phyloP scores from a whole-genome alignment of 1,284 basidiomycete species.

The Boletellus sp. region DNA sequence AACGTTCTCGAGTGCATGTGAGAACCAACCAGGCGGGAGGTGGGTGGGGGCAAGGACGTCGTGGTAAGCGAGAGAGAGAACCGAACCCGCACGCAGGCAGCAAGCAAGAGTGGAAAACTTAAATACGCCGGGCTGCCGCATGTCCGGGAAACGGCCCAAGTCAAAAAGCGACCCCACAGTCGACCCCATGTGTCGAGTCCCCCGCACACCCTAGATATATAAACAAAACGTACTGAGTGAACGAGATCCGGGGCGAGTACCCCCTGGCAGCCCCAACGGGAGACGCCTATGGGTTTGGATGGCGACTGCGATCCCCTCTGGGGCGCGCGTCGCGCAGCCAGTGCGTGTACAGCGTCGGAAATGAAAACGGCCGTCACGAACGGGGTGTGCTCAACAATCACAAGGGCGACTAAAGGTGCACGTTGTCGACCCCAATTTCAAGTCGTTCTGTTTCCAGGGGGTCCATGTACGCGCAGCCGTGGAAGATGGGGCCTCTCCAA shows the following conservation, averaged over 20 bases:
- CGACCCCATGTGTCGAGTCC: slow-evolving; percentile 15
- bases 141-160: slow-evolving; percentile 15
- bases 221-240: slow-evolving; percentile 1
- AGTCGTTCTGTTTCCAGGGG: neutral
- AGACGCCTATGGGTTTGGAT: slow-evolving; percentile 3
- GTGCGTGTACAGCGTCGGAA: slow-evolving; percentile 15
- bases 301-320: neutral
- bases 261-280: slow-evolving; percentile 17
- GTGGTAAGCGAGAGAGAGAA: slow-evolving; percentile 17
- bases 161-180: slow-evolving; percentile 24
- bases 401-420: neutral
- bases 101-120: slow-evolving; percentile 13
- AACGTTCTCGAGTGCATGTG: slow-evolving; percentile 18
- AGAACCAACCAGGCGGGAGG: neutral
- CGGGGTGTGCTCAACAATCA: slow-evolving; percentile 1
- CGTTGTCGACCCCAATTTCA: neutral
- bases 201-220: slow-evolving; percentile 19
- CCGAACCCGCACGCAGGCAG: slow-evolving; percentile 11
- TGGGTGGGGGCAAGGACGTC: slow-evolving; percentile 4
- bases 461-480: neutral
- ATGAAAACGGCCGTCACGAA: slow-evolving; percentile 18
- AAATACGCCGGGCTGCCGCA: slow-evolving; percentile 24
- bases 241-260: slow-evolving; percentile 7
- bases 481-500: neutral
- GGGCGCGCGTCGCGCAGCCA: slow-evolving; percentile 1